These are phyloP conservation scores for Diversispora eburnea DNA, from an alignment of 192 early-diverging fungal species.

Conservation along the genomic window DNA sequence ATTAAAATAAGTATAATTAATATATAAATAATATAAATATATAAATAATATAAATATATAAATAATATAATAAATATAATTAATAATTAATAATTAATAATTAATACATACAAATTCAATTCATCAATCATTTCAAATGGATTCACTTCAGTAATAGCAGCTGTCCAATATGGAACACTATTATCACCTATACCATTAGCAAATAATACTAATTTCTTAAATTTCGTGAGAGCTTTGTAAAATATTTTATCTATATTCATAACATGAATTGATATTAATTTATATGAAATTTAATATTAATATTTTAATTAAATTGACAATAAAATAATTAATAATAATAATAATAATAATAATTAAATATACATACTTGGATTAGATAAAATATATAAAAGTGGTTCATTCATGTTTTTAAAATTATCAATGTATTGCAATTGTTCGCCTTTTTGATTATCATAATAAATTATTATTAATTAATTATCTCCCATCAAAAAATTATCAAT, in stretches of 20 bases:
- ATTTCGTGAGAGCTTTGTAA: constrained; percentile 40
- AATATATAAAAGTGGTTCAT: constrained; percentile 30
- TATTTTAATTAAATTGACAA: background rate
- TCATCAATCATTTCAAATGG: constrained; percentile 40
- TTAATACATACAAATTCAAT: constrained; percentile 44
- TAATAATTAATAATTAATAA: background rate
- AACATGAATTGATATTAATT: constrained; percentile 35
- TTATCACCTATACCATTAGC: constrained; percentile 51
- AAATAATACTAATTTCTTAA: constrained; percentile 44
- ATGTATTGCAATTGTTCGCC: constrained; percentile 38
- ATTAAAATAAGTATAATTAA: no score
- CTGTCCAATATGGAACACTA: constrained; percentile 61
- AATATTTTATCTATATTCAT: constrained; percentile 41
- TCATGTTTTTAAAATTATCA: constrained; percentile 27
- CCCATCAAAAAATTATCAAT: background rate
- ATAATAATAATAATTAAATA: background rate
- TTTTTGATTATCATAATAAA: background rate
- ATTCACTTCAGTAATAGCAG: constrained; percentile 46
- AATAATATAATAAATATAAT: background rate
- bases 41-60: background rate
- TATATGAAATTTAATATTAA: background rate
- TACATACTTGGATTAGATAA: constrained; percentile 40
- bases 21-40: background rate
- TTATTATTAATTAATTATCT: background rate
- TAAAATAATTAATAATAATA: background rate